Conservation (phyloP, 2,329 filamentous ascomycete species). For the Aureobasidium sp. region DNA sequence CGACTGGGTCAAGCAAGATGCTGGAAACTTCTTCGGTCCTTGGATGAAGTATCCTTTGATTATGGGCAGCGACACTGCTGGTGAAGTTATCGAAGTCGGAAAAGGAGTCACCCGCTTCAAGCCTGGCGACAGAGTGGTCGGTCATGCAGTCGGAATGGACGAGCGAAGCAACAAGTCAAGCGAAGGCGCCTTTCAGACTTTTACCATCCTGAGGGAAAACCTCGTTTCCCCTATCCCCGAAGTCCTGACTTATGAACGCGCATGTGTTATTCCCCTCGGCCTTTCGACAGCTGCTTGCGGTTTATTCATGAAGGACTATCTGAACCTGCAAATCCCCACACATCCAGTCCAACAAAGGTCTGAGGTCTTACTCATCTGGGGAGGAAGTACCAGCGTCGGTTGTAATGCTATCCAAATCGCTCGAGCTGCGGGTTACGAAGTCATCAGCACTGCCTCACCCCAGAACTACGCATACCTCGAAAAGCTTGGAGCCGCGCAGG, state of each 20-base stretch:
- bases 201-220: not conserved
- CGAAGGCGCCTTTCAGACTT: not conserved
- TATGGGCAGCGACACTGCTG: not conserved
- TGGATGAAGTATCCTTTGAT: not conserved
- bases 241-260: not conserved
- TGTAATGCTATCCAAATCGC: constrained; percentile 41
- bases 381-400: constrained; percentile 42
- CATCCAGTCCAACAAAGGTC: constrained; percentile 14
- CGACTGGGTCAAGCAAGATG: not conserved
- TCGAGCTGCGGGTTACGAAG: constrained; percentile 36
- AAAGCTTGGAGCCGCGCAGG: constrained; percentile 36
- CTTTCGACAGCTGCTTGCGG: not conserved
- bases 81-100: not conserved
- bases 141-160: not conserved
- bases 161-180: not conserved
- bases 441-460: constrained; percentile 36
- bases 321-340: not conserved
- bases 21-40: not conserved
- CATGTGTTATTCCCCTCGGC: not conserved
- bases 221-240: not conserved
- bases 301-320: not conserved
- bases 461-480: constrained; percentile 39
- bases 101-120: not conserved
- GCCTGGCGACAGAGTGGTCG: not conserved
- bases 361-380: constrained; percentile 40